These are phyloP conservation scores for Aquilaria malaccensis DNA, from an alignment of 345 rosid genomes.

Conservation along the genomic window DNA sequence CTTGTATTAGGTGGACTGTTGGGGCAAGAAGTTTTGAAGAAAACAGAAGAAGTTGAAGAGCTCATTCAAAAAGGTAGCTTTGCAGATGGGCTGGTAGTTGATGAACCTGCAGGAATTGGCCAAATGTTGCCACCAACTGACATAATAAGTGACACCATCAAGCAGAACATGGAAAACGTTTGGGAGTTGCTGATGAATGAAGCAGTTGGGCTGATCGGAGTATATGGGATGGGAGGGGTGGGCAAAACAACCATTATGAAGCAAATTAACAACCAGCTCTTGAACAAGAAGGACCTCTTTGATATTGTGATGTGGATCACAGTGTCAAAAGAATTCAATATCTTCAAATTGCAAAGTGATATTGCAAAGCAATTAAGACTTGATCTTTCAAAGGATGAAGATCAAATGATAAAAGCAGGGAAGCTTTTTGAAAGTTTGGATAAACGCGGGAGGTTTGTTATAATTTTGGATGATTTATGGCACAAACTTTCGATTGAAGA, in stretches of 20 bases:
- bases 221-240: too few species aligned
- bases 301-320: constrained; percentile 4
- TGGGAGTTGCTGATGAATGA: constrained; percentile 7
- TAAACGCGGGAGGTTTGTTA: background rate
- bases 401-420: constrained; percentile 2
- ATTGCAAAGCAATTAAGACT: background rate
- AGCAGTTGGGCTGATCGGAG: too few species aligned
- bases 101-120: background rate
- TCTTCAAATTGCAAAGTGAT: background rate
- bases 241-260: constrained; percentile 7
- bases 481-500: background rate
- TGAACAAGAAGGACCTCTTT: background rate
- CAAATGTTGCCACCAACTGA: background rate
- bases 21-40: background rate
- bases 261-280: background rate
- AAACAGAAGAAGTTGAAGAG: background rate
- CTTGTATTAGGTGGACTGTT: background rate
- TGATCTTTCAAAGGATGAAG: background rate
- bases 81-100: background rate
- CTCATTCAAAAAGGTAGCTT: background rate
- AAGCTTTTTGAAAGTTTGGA: background rate
- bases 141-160: constrained; percentile 1
- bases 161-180: background rate
- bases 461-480: constrained; percentile 11
- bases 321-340: background rate